Evolutionary conservation across 1,284 basidiomycete species (phyloP), one percentile per base, ranked within the genome.

Genomic region (Cystobasidiaceae sp.): DNA sequence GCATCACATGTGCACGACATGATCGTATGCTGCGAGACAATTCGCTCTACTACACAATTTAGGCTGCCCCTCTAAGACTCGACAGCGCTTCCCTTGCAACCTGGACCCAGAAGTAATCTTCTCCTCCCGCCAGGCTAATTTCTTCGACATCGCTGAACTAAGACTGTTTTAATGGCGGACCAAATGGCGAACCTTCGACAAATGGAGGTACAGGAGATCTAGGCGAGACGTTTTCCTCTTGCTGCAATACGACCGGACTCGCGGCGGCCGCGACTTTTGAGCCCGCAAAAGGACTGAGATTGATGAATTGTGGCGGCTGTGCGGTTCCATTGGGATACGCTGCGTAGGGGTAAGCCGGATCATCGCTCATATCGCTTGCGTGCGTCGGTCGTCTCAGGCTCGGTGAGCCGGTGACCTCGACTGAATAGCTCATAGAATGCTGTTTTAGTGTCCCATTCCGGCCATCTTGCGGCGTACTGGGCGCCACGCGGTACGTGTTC

Each of bases 201-300:
- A 21, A 64, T 6, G 61, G 61, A 15, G 61, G 61, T 19, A 55
- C 33, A 19, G 61, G 61, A 2, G 61, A 64, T 21, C 44, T 45
- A 5, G 61, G 61, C 6, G 61, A 64, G 8, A 64, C 51, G 28
- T 28, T 51, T 27, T 64, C 46, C 41, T 64, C 61, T 52, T 52
- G 48, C 32, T 19, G 46, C 46, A n/a, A n/a, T n/a, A 56, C 28
- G 19, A 48, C 37, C 17, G 32, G 23, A 25, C 43, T 32, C 6
- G n/a, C 45, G 30, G 34, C 27, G 5, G 52, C 32, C 2, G 43
- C 25, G 27, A 52, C 43, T 34, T 55, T 30, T 21, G 32, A 34
- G 2, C 41, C 27, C 32, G 44, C 39, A 32, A 64, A 64, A 0
- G 61, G 61, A 13, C 51, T 37, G 27, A 64, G 30, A 44, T 64